Percentiles rank a stretch among this genome's conserved stretches.
Evolutionary conservation across 495 filamentous ascomycete species (phyloP).

Genomic region (Haplographium delicatum): DNA sequence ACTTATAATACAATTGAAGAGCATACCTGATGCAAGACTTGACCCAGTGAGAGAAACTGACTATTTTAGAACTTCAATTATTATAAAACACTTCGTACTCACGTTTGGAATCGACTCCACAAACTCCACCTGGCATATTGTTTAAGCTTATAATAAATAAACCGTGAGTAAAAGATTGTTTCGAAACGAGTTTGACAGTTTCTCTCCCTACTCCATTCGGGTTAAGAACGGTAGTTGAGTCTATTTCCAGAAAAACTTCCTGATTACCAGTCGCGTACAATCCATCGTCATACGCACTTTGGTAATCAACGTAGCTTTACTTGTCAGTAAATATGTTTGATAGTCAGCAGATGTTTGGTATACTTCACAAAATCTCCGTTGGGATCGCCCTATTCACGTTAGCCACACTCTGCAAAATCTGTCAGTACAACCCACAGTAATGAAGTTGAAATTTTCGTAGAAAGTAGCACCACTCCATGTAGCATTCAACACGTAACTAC

Average conservation of each 20-base stretch:
- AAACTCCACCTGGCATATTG: slow-evolving; percentile 65
- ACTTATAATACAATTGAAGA: background rate
- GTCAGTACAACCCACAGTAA: slow-evolving; percentile 11
- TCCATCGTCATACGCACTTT: background rate
- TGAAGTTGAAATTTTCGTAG: slow-evolving; percentile 29
- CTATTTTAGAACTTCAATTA: background rate
- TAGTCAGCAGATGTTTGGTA: background rate
- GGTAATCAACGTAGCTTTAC: slow-evolving; percentile 50
- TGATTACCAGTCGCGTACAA: background rate
- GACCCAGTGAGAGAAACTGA: background rate
- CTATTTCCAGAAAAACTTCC: slow-evolving; percentile 39
- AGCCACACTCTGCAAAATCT: no score
- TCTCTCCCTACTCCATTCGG: slow-evolving; percentile 43
- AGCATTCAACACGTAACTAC: background rate
- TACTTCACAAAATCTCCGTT: slow-evolving; percentile 2
- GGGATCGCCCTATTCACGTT: background rate
- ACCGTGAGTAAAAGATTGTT: slow-evolving; percentile 54
- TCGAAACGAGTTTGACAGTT: slow-evolving; percentile 58
- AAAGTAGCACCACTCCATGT: slow-evolving; percentile 23
- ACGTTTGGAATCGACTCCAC: slow-evolving; percentile 33
- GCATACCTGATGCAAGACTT: background rate
- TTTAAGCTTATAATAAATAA: slow-evolving; percentile 60
- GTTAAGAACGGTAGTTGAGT: slow-evolving; percentile 31
- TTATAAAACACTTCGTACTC: background rate
- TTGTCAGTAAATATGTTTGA: background rate